These are phyloP conservation scores for Capsella bursapastoris DNA, from an alignment of 345 rosid genomes.

Conservation along the genomic window DNA sequence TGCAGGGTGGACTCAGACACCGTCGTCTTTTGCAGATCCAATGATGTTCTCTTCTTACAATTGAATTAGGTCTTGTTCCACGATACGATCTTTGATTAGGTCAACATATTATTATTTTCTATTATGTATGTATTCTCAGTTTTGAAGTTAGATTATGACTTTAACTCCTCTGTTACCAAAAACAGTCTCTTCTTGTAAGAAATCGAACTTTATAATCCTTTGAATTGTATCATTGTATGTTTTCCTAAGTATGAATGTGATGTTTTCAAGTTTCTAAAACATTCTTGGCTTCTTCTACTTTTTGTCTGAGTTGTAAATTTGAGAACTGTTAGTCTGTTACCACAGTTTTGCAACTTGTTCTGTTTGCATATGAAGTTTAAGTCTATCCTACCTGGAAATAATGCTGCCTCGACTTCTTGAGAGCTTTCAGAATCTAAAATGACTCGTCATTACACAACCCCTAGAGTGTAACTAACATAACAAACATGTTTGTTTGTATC, in stretches of 20 bases:
- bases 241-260: too few species aligned
- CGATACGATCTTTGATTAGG: neutral
- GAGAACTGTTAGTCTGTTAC: too few species aligned
- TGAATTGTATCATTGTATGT: neutral
- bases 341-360: neutral
- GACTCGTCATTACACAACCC: neutral
- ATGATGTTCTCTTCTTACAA: neutral
- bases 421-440: constrained; percentile 7
- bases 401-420: neutral
- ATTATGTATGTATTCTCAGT: neutral
- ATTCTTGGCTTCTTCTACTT: too few species aligned
- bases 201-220: neutral
- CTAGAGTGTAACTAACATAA: neutral
- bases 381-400: neutral
- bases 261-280: too few species aligned
- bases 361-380: neutral
- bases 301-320: too few species aligned
- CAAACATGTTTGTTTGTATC: neutral
- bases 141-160: neutral
- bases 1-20: neutral
- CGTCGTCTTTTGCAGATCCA: neutral
- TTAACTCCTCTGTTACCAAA: neutral
- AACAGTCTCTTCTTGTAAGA: neutral
- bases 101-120: neutral
- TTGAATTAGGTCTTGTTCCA: constrained; percentile 1